phyloP scores from a whole-genome alignment of 495 filamentous ascomycete genomes.

The Neurospora sp. region DNA sequence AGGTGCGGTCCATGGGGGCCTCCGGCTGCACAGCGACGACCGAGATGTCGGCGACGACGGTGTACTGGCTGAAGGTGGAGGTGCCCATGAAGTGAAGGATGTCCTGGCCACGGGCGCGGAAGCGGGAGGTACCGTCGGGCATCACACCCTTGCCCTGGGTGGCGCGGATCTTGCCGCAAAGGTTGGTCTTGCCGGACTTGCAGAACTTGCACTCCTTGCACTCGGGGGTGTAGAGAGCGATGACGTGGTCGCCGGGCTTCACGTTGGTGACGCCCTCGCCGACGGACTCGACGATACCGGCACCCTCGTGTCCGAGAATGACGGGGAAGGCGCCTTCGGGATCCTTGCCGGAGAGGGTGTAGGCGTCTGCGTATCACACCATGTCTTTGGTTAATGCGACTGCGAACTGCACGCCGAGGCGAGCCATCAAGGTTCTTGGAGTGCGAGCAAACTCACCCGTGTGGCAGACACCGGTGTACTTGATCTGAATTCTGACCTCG shows the following conservation, averaged over 20 bases:
- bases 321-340: conserved; percentile 97
- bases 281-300: conserved; percentile 92
- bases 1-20: conserved; percentile 93
- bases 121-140: conserved; percentile 94
- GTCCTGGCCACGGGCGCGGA: conserved; percentile 86
- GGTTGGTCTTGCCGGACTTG: conserved; percentile 97
- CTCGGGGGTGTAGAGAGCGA: conserved; percentile 97
- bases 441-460: conserved; percentile 53
- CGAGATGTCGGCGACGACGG: conserved; percentile 96
- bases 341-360: conserved; percentile 95
- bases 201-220: conserved; percentile 99
- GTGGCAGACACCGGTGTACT: conserved; percentile 97
- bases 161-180: conserved; percentile 97
- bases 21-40: conserved; percentile 86
- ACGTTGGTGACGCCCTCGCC: conserved; percentile 92
- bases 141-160: conserved; percentile 95
- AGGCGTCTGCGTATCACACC: conserved; percentile 58
- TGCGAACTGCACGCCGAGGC: neutral
- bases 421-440: conserved; percentile 3
- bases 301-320: conserved; percentile 92
- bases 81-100: conserved; percentile 99
- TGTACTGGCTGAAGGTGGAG: conserved; percentile 97
- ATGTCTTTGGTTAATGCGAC: neutral
- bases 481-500: conserved; percentile 92
- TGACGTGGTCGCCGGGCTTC: conserved; percentile 84